Conservation (phyloP, 148 eudicot species). For the Fagopyrum esculentum region DNA sequence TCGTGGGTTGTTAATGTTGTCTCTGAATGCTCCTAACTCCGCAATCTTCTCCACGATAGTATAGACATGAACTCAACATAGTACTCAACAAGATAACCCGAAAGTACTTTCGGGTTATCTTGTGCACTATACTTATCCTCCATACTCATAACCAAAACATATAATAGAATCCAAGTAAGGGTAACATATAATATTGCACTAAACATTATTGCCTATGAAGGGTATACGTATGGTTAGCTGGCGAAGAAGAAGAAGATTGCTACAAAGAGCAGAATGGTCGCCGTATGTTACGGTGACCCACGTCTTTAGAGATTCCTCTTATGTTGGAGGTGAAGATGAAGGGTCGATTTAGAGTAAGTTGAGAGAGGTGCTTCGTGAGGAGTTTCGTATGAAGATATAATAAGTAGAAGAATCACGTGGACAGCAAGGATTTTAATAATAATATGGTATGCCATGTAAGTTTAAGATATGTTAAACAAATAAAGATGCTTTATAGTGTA, state of each 20-base stretch:
- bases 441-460: conserved; percentile 8
- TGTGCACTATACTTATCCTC: no score
- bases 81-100: no score
- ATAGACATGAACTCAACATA: no score
- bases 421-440: conserved; percentile 12
- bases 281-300: conserved; percentile 67
- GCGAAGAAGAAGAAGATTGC: conserved; percentile 18
- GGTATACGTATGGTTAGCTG: conserved; percentile 46
- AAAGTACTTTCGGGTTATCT: no score
- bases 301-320: conserved; percentile 32
- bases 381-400: conserved; percentile 4
- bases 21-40: no score
- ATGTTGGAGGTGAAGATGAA: not conserved
- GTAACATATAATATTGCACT: not conserved
- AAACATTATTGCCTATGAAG: conserved; percentile 7
- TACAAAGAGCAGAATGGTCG: conserved; percentile 46
- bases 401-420: conserved; percentile 11
- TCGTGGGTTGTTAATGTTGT: no score
- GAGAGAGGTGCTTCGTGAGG: conserved; percentile 6
- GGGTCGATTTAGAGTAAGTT: not conserved
- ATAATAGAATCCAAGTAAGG: not conserved
- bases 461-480: not conserved
- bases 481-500: not conserved
- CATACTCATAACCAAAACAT: not conserved
- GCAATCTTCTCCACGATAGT: no score